These are phyloP conservation scores for Neohortaea acidophila DNA, from an alignment of 495 filamentous ascomycete genomes.

Conservation along the genomic window DNA sequence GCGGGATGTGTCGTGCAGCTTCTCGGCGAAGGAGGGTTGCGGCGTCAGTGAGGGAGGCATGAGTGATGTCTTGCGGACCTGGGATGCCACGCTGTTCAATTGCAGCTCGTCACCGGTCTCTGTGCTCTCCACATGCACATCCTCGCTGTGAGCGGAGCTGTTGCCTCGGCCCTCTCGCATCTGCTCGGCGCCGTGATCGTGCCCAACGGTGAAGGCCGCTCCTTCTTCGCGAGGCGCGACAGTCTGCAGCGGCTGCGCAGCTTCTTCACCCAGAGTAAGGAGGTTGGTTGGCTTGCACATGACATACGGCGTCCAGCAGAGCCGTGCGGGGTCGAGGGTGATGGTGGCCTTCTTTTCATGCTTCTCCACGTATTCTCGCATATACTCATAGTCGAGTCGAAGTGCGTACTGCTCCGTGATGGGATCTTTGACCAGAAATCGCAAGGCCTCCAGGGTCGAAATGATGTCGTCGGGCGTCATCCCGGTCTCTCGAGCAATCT, in stretches of 20 bases:
- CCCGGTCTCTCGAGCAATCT: conserved; percentile 80
- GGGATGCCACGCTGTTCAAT: neutral
- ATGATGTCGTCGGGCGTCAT: conserved; percentile 95
- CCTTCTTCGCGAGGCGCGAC: conserved; percentile 66
- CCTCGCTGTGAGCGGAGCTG: conserved; percentile 3
- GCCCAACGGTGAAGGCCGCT: conserved; percentile 33
- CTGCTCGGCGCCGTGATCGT: conserved; percentile 28
- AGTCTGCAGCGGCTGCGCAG: conserved; percentile 65
- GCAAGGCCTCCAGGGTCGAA: conserved; percentile 74
- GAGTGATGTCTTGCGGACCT: conserved; percentile 3
- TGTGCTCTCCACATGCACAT: conserved; percentile 1
- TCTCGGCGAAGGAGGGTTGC: conserved; percentile 8
- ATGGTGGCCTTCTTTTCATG: conserved; percentile 81
- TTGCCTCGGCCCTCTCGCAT: conserved; percentile 7
- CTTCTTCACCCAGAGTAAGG: conserved; percentile 33
- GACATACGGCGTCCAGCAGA: conserved; percentile 95
- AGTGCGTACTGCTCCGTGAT: conserved; percentile 77
- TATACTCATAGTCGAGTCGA: conserved; percentile 67
- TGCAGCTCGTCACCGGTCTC: conserved; percentile 4
- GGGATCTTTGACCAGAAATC: conserved; percentile 79
- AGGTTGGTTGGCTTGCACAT: conserved; percentile 63
- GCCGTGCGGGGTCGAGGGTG: conserved; percentile 60
- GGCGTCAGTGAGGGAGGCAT: conserved; percentile 8
- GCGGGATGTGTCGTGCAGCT: neutral
- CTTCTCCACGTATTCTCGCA: conserved; percentile 65